Evolutionary conservation across 768 basidiomycete species (phyloP).

Genomic region (Naganishia vaughanmartiniae): DNA sequence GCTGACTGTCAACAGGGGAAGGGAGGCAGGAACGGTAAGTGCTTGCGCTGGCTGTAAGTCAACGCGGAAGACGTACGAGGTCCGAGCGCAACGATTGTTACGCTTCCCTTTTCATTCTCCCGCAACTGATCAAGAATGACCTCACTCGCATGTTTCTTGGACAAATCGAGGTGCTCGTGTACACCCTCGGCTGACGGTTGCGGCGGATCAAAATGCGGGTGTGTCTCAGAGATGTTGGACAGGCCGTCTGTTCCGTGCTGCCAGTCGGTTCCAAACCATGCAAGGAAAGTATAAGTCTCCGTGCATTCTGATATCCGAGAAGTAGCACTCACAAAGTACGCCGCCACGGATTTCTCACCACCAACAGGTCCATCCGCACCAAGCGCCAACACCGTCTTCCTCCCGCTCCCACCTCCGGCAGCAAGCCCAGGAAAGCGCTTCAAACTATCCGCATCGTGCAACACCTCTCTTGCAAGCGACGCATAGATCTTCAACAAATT

Average conservation of each 20-base stretch:
- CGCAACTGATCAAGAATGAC: conserved; percentile 49
- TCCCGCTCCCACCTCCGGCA: conserved; percentile 25
- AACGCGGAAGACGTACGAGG: conserved; percentile 43
- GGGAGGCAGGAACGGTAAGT: neutral
- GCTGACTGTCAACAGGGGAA: conserved; percentile 59
- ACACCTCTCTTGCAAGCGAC: conserved; percentile 58
- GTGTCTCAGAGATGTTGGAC: conserved; percentile 50
- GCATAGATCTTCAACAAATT: conserved; percentile 77
- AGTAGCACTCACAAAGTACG: conserved; percentile 63
- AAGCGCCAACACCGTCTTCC: conserved; percentile 64
- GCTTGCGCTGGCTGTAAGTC: conserved; percentile 18
- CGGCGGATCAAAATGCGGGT: conserved; percentile 50
- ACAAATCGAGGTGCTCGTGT: conserved; percentile 45
- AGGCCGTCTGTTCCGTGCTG: conserved; percentile 53
- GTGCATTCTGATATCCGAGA: neutral
- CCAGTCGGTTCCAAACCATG: too few species aligned
- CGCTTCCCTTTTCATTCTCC: conserved; percentile 41
- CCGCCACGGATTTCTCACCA: conserved; percentile 70
- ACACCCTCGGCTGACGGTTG: conserved; percentile 18
- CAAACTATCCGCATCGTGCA: conserved; percentile 59
- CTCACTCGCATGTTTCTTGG: conserved; percentile 39
- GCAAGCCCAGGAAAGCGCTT: conserved; percentile 59
- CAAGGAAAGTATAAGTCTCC: too few species aligned
- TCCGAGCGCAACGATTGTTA: conserved; percentile 50
- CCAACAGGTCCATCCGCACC: conserved; percentile 68